Conservation (phyloP, 139 green algal genomes). For the Nannochloris sp. region DNA sequence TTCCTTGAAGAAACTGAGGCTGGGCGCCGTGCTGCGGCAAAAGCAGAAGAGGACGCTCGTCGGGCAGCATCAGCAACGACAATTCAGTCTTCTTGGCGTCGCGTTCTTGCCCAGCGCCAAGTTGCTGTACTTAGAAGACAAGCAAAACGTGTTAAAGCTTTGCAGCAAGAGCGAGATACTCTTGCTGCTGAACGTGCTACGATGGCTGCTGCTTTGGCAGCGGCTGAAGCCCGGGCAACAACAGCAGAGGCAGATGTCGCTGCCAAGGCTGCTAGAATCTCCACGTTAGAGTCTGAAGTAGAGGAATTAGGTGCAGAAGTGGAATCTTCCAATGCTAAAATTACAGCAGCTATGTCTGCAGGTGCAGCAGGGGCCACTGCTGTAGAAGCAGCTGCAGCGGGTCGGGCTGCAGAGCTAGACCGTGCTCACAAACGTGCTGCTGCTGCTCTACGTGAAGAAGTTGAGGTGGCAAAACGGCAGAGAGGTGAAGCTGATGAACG, state of each 20-base stretch:
- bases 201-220: not conserved
- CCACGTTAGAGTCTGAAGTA: not conserved
- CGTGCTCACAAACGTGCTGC: not conserved
- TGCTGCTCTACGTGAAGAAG: conserved; percentile 21
- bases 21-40: conserved; percentile 20
- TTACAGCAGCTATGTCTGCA: not conserved
- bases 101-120: conserved; percentile 11
- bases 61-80: conserved; percentile 15
- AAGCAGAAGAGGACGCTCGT: conserved; percentile 4
- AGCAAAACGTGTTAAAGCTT: not conserved
- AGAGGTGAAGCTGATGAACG: not conserved
- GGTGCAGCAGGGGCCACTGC: not conserved
- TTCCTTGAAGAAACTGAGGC: conserved; percentile 41
- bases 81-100: conserved; percentile 32
- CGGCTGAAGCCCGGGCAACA: not conserved
- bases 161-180: not conserved
- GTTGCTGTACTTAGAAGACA: not conserved
- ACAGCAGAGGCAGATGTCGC: not conserved
- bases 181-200: not conserved
- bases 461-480: not conserved
- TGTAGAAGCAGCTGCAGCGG: not conserved
- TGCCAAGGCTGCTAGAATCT: not conserved
- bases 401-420: not conserved
- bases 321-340: not conserved
- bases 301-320: not conserved